Evolutionary conservation across 2,329 filamentous ascomycete genomes (phyloP), one percentile per base, ranked within the genome.

Genomic region (Didymella pomorum): DNA sequence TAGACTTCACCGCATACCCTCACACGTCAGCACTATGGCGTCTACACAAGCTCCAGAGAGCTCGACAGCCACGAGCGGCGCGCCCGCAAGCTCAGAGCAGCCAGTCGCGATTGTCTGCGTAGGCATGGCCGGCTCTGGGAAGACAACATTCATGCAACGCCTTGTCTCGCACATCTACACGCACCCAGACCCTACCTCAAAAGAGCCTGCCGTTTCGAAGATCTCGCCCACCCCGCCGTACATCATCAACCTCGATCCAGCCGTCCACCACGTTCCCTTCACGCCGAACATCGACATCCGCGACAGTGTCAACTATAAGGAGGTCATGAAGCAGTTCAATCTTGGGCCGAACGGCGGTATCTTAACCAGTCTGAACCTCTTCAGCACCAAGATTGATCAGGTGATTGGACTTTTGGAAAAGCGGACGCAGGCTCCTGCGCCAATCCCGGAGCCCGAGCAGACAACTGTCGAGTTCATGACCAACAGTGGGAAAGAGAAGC

Each of bases 141-240:
- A 99, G 83, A 99, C 95, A n/a, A 99, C 96, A 0, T 99, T 99
- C 75, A 98, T 99, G 94, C 94, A 98, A 76, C 88, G 95, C 71
- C 95, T 99, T 72, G 97, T 97, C 77, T 90, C 94, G 0, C 86
- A 99, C 75, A 88, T 99, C 3, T 94, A 98, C 75, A 85, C 85
- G 5, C 86, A 93, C 71, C 87, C 89, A 58, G 86, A 89, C 18
- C 73, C 74, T 1, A 74, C 71, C 4, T 56, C 63, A 41, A 57
- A 62, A 58, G 63, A 68, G 26, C 72, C 73, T 14, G 58, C 69
- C 23, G 70, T 74, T 6, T 70, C 73, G 23, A 73, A 74, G 50
- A 60, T 59, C 2, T 49, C 73, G 0, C 56, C 68, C 4, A 62
- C 66, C n/a, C 88, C 92, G 1, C 95, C 96, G 4, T 99, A 99